Conservation (phyloP, 768 basidiomycete genomes). For the Postia placenta region DNA sequence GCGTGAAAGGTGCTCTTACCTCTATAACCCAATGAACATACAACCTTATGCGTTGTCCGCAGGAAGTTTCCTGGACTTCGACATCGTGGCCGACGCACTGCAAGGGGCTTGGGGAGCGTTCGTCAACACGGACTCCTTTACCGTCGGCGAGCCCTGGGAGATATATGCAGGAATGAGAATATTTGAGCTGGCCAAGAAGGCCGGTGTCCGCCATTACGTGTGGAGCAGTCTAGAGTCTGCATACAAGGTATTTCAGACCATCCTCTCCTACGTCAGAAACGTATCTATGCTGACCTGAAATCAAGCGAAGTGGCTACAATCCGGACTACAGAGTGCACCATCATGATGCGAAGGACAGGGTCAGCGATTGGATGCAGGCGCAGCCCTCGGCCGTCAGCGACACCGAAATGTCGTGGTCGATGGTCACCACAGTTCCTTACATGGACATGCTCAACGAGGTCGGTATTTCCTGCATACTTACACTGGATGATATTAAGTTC, state of each 20-base stretch:
- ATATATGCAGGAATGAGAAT: conserved; percentile 34
- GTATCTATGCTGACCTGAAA: background rate
- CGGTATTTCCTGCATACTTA: background rate
- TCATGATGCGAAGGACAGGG: conserved; percentile 35
- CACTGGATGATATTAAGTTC: background rate
- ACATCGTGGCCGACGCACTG: conserved; percentile 24
- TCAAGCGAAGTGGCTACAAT: conserved; percentile 16
- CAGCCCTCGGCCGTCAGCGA: conserved; percentile 22
- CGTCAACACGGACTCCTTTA: conserved; percentile 32
- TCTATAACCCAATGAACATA: no score
- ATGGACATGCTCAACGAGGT: conserved; percentile 7
- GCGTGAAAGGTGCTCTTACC: conserved; percentile 26
- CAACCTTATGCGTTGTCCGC: no score
- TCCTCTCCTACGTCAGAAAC: background rate
- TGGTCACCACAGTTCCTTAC: conserved; percentile 5
- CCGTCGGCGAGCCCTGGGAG: conserved; percentile 35
- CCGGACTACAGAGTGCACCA: conserved; percentile 32
- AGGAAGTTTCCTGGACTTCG: conserved; percentile 31
- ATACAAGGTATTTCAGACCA: conserved; percentile 29
- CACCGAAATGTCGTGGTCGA: conserved; percentile 8
- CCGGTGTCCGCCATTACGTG: conserved; percentile 31
- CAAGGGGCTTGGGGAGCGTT: conserved; percentile 33
- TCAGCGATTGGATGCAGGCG: conserved; percentile 31
- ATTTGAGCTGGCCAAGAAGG: conserved; percentile 34
- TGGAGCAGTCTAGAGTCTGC: conserved; percentile 38